Evolutionary conservation across 176 grass and related monocot species (phyloP).

Genomic region (Saccharum officinarum): DNA sequence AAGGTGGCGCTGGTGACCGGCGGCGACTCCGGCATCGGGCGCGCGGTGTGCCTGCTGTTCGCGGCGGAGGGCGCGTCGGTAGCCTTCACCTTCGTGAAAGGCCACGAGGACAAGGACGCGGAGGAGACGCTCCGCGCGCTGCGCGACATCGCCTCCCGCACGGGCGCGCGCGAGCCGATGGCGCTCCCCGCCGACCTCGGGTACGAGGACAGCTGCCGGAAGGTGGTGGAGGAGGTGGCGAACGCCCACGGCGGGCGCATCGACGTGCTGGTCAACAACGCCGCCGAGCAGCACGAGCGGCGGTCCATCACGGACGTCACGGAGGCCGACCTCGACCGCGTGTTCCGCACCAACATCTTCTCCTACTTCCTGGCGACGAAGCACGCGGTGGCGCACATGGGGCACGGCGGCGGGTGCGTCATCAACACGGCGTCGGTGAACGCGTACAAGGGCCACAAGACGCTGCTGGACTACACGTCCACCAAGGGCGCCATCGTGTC

Average conservation of each 20-base stretch:
- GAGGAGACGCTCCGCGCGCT: conserved; percentile 61
- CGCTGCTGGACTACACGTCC: conserved; percentile 89
- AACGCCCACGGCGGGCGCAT: conserved; percentile 46
- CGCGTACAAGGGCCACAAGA: conserved; percentile 83
- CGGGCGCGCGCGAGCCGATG: conserved; percentile 47
- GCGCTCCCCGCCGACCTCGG: conserved; percentile 64
- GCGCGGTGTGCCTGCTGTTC: conserved; percentile 79
- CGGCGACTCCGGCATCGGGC: conserved; percentile 90
- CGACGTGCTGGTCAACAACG: conserved; percentile 84
- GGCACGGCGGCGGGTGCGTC: conserved; percentile 29
- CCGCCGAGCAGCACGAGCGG: conserved; percentile 68
- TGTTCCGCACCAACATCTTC: conserved; percentile 84
- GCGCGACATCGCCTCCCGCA: conserved; percentile 35
- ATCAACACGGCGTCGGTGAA: conserved; percentile 88
- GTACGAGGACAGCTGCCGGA: conserved; percentile 68
- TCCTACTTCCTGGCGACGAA: conserved; percentile 63
- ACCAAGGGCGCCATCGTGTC: conserved; percentile 78
- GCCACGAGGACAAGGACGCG: conserved; percentile 65
- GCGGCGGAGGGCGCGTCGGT: conserved; percentile 76
- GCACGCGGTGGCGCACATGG: conserved; percentile 55
- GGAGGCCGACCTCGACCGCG: conserved; percentile 61
- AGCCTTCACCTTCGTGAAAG: conserved; percentile 70
- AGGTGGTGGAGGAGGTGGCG: conserved; percentile 57
- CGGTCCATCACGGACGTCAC: background rate
- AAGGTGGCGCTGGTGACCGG: conserved; percentile 85